These are phyloP conservation scores for Cyclotella choctawhatcheeana DNA, from an alignment of 108 stramenopile genomes.

Conservation along the genomic window DNA sequence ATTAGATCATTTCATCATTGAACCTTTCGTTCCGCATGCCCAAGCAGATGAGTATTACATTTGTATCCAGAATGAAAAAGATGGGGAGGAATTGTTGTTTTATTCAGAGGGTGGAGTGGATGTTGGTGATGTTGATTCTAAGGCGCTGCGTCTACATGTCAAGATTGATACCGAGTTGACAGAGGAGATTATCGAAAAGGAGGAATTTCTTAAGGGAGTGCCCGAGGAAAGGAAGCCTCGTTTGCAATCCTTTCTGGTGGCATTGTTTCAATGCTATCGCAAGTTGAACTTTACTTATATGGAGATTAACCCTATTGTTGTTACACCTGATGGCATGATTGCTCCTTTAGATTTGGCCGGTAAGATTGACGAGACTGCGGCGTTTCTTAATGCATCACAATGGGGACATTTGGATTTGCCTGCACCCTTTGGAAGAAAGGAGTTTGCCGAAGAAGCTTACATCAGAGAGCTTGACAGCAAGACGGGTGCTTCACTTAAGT, in stretches of 20 bases:
- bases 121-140: conserved; percentile 91
- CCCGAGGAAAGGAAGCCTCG: conserved; percentile 53
- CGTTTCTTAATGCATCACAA: conserved; percentile 70
- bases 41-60: conserved; percentile 90
- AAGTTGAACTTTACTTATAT: conserved; percentile 88
- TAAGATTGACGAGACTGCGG: conserved; percentile 91
- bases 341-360: conserved; percentile 87
- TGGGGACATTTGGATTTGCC: conserved; percentile 90
- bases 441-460: conserved; percentile 89
- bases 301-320: conserved; percentile 92
- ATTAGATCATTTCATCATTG: conserved; percentile 87
- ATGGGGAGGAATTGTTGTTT: conserved; percentile 87
- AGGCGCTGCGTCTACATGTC: conserved; percentile 72
- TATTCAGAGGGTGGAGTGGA: conserved; percentile 90
- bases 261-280: conserved; percentile 76
- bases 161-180: conserved; percentile 45
- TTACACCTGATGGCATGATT: conserved; percentile 55
- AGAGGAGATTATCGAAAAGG: conserved; percentile 25
- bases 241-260: conserved; percentile 69
- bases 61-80: conserved; percentile 82
- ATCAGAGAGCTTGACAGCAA: conserved; percentile 85
- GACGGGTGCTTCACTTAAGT: conserved; percentile 90
- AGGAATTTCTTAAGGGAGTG: conserved; percentile 59
- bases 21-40: conserved; percentile 87
- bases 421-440: conserved; percentile 82